Percentiles rank a stretch among this genome's conserved stretches.
Conservation (phyloP, 768 basidiomycete species). For the Phanerochaete carnosa region DNA sequence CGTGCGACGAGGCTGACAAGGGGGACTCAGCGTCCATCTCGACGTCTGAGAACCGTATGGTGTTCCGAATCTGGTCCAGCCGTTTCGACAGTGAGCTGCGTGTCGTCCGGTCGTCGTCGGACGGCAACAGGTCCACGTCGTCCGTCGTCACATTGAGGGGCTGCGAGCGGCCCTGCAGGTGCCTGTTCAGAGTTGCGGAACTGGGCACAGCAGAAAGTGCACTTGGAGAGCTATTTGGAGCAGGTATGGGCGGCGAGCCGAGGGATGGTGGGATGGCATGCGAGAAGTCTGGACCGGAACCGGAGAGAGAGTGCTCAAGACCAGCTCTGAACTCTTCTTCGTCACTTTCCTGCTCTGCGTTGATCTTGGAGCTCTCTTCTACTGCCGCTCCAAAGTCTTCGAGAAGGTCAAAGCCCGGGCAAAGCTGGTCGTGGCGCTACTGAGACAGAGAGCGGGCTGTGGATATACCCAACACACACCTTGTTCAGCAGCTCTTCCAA, state of each 20-base stretch:
- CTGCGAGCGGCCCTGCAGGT: not conserved
- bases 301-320: not conserved
- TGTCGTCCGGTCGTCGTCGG: conserved; percentile 1
- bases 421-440: not conserved
- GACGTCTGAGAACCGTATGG: not conserved
- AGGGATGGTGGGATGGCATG: conserved; percentile 6
- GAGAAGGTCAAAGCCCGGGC: conserved; percentile 2
- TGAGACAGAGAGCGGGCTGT: not conserved
- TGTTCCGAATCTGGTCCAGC: not conserved
- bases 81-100: not conserved
- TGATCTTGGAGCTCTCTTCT: conserved; percentile 1
- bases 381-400: not conserved
- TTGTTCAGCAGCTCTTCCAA: conserved; percentile 6
- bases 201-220: not conserved
- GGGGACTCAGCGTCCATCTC: not conserved
- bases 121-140: not conserved
- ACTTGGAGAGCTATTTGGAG: not conserved
- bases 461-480: not conserved
- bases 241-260: not conserved
- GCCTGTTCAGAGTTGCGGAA: not conserved
- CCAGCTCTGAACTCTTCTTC: not conserved
- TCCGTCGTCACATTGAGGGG: not conserved
- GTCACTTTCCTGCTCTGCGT: not conserved
- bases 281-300: not conserved
- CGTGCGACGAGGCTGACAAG: not conserved